Base-by-base conservation (phyloP, 2,329 filamentous ascomycete species). In the Cryphonectria carpinicola region DNA sequence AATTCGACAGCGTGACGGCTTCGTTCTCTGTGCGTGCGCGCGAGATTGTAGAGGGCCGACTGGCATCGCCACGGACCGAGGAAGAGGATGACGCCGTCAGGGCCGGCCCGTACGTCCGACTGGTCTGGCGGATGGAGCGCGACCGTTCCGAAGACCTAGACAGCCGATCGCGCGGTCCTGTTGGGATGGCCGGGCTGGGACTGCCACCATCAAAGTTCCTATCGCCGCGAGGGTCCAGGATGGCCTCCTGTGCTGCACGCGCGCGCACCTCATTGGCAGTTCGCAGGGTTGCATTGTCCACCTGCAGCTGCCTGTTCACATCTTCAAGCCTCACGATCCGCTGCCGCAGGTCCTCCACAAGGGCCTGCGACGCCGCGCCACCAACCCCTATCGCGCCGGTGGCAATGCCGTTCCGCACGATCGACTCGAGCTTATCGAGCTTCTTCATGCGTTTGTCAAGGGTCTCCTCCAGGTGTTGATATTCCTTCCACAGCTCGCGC, bases 401-500 rank as follows among this genome's bases (percentile, higher is more conserved):
- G 1, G 88, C 85, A 22, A 90, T 82, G 22, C 86, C 87, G 74
- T 90, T 92, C 72, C 92, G 88, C 56, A 96, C 89, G 58, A 93
- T 87, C 22, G 90, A 89, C 81, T 99, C 96, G 0, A 99, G 86
- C 3, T 93, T 89, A 74, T 98, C 95, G 41, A 99, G 88, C 75
- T 94, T 93, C 83, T 97, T 96, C 71, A 91, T 87, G 22, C 94
- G 90, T 37, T 90, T 82, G 68, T 96, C 93, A 39, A 98, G 88
- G 52, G 90, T 93, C 75, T 90, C 90, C 80, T 98, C 94, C 1
- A 99, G 86, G 0, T 87, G 89, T 77, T 97, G 93, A 77, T 98
- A 98, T 77, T 98, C 95, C 73, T 94, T 93, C 83, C 91, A 92
- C n/a, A 98, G 83, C 72, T 97, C 93, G 65, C 93, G 90, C 80